Conservation (phyloP, 2,329 filamentous ascomycete species). For the Diaporthe nobilis region DNA sequence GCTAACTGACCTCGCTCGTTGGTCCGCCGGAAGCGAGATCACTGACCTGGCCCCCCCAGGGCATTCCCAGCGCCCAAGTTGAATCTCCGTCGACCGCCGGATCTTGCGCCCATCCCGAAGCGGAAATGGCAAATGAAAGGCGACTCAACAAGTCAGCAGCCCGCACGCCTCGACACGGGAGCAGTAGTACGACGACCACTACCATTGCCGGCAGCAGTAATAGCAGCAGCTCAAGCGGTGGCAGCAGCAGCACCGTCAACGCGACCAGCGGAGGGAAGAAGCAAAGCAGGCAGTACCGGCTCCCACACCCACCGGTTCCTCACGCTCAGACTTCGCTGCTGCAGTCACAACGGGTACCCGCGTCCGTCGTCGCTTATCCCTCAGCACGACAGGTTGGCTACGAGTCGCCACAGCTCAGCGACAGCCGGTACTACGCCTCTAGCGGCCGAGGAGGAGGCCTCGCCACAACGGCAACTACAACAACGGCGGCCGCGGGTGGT, state of each 20-base stretch:
- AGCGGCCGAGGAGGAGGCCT: neutral
- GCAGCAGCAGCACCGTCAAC: neutral
- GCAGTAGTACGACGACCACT: neutral
- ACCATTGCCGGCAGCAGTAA: neutral
- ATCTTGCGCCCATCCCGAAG: neutral
- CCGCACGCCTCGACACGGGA: constrained; percentile 21
- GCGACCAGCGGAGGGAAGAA: constrained; percentile 6
- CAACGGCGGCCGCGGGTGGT: neutral
- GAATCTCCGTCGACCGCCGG: neutral
- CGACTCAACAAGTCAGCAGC: constrained; percentile 22
- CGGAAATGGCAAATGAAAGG: constrained; percentile 35
- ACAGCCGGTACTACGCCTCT: constrained; percentile 6
- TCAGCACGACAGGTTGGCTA: constrained; percentile 15
- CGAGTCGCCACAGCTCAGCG: constrained; percentile 6
- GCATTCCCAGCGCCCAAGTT: constrained; percentile 7
- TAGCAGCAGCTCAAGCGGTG: neutral
- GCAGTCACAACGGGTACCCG: constrained; percentile 37
- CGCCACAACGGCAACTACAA: neutral
- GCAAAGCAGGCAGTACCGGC: constrained; percentile 33
- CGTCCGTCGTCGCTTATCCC: constrained; percentile 16
- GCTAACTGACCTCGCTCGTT: constrained; percentile 35
- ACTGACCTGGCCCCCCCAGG: neutral
- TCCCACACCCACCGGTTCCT: constrained; percentile 24
- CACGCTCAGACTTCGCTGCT: constrained; percentile 25
- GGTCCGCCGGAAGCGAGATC: constrained; percentile 28